Conservation (phyloP, 495 filamentous ascomycete species). For the Apiosordaria backusii region DNA sequence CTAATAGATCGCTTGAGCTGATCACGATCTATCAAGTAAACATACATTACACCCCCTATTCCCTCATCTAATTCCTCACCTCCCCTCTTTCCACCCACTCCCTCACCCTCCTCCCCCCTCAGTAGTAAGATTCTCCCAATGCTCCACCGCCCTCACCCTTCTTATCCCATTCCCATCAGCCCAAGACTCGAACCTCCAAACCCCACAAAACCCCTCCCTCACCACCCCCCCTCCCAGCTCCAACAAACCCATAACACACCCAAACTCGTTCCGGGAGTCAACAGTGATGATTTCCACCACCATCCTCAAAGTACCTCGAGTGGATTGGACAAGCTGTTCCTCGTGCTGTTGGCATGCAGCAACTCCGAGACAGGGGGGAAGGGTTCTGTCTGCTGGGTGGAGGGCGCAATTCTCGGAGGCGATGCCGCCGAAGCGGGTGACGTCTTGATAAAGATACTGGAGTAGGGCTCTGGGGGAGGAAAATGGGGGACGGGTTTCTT, state of each 20-base stretch:
- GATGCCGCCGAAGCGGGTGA: conserved; percentile 23
- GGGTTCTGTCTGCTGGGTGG: conserved; percentile 22
- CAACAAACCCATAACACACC: conserved; percentile 23
- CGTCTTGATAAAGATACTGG: conserved; percentile 23
- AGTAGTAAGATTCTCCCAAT: conserved; percentile 18
- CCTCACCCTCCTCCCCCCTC: conserved; percentile 2
- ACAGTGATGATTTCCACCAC: conserved; percentile 21
- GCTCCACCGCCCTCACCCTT: conserved; percentile 23
- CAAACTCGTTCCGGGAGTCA: conserved; percentile 18
- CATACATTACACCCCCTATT: not conserved
- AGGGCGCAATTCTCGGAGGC: conserved; percentile 20
- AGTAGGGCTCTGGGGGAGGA: conserved; percentile 8
- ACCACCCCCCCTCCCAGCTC: not conserved
- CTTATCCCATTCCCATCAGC: conserved; percentile 3
- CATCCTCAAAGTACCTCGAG: conserved; percentile 26
- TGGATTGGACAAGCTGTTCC: conserved; percentile 22
- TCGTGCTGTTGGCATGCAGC: conserved; percentile 26
- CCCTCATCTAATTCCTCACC: not conserved
- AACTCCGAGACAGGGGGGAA: conserved; percentile 20
- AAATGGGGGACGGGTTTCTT: not conserved
- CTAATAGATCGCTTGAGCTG: no score
- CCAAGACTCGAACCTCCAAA: conserved; percentile 25
- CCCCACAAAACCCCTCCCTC: conserved; percentile 22
- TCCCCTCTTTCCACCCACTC: not conserved
- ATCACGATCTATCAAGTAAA: no score